Evolutionary conservation across 2,329 filamentous ascomycete genomes (phyloP).

Genomic region (Talaromyces verruculosus): DNA sequence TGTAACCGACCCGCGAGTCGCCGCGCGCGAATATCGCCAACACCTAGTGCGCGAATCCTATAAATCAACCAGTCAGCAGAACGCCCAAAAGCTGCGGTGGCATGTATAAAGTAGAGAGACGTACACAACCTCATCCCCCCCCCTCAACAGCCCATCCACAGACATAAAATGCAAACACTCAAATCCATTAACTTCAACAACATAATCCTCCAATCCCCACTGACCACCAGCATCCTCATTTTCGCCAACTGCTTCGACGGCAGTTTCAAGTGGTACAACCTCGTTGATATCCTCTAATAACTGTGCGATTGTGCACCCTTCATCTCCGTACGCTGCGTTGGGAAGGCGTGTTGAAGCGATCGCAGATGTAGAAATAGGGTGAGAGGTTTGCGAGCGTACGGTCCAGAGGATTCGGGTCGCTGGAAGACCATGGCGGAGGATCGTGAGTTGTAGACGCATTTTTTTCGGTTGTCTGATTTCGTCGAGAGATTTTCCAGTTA

Average conservation of each 20-base stretch:
- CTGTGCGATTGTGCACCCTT: conserved; percentile 69
- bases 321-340: conserved; percentile 41
- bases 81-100: neutral
- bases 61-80: neutral
- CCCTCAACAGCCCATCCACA: conserved; percentile 68
- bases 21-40: conserved; percentile 70
- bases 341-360: conserved; percentile 36
- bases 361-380: conserved; percentile 32
- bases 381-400: conserved; percentile 42
- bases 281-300: conserved; percentile 78
- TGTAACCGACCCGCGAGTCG: conserved; percentile 76
- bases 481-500: neutral
- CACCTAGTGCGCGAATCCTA: conserved; percentile 76
- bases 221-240: conserved; percentile 46
- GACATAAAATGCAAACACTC: conserved; percentile 86
- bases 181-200: conserved; percentile 76
- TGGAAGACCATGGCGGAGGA: conserved; percentile 72
- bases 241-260: conserved; percentile 30
- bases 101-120: conserved; percentile 33
- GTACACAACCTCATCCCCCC: conserved; percentile 81
- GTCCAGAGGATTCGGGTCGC: conserved; percentile 71
- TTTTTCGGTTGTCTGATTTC: neutral
- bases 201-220: conserved; percentile 90
- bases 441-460: conserved; percentile 71
- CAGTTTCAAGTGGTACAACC: conserved; percentile 75